Base-by-base conservation (phyloP, 352 stramenopile species). In the Albugo laibachii region DNA sequence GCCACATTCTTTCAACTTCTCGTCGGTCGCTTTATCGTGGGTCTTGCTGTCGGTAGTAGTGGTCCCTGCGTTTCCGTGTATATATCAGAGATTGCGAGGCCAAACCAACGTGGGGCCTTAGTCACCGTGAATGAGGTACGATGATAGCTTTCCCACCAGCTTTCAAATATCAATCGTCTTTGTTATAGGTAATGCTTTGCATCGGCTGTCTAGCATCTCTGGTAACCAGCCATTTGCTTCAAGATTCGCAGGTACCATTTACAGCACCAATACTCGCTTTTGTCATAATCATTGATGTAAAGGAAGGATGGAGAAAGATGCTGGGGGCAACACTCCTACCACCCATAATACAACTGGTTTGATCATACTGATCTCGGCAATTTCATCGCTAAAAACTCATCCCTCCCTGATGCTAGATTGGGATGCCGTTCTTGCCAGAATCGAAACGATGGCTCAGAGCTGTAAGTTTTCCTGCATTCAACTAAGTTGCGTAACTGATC, bases 141-240 rank as follows among this genome's bases (percentile, higher is more conserved):
- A 16, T 50, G 10, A 11, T 0, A 14, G 16, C n/a, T 47, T 15
- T 47, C 15, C 37, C 31, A 44, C 14, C 15, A 16, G 19, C 15
- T 35, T 36, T 18, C 19, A 1, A 16, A 19, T 38, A 27, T 13
- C 5, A 8, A 34, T 15, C 16, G 19, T 12, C 13, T 1, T 35
- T 10, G 15, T 15, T 35, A 16, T 19, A 74, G 64, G 65, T 83
- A 36, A 81, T 83, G 71, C 49, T 83, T 14, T 83, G 71, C 35
- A 58, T 83, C 18, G 71, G 71, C 18, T 83, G 71, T 27, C 61
- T 80, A 14, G 58, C 81, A 13, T 83, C 71, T 1, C 63, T 83
- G 46, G 41, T 70, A 11, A 58, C 77, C 31, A 78, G 71, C 37
- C 52, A 52, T 19, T 54, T 57, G 8, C 50, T 81, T 1, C 49